Percentiles rank a stretch among this genome's conserved stretches.
phyloP scores from a whole-genome alignment of 257 asterid genomes.

The Solanum raphanifolium region DNA sequence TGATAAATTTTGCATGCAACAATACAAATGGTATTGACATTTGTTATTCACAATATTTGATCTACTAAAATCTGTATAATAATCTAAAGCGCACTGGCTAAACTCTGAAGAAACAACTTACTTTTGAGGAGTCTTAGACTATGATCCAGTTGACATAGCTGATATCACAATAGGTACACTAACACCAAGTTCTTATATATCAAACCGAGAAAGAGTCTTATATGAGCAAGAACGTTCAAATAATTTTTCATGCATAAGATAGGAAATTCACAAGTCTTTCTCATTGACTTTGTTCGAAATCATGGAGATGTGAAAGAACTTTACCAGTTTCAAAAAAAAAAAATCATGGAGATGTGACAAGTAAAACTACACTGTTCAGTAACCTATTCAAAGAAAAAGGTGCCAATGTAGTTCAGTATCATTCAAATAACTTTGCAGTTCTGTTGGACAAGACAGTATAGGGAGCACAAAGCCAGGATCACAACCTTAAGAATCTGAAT shows the following conservation, averaged over 20 bases:
- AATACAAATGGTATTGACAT: not conserved
- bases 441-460: not conserved
- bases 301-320: not conserved
- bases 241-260: not conserved
- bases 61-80: not conserved
- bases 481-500: not conserved
- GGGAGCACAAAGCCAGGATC: not conserved
- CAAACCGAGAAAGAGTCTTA: not conserved
- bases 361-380: not conserved
- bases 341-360: not conserved
- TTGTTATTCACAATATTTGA: not conserved
- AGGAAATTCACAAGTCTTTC: not conserved
- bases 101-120: not conserved
- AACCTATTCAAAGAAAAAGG: not conserved
- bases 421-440: not conserved
- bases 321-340: not conserved
- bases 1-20: not conserved
- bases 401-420: not conserved
- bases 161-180: not conserved
- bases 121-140: not conserved
- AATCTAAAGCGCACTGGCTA: not conserved
- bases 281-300: not conserved
- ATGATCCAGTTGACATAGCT: not conserved
- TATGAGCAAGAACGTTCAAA: not conserved
- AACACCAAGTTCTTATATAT: not conserved